phyloP scores from a whole-genome alignment of 768 basidiomycete species.

The Suillus clintonianus region DNA sequence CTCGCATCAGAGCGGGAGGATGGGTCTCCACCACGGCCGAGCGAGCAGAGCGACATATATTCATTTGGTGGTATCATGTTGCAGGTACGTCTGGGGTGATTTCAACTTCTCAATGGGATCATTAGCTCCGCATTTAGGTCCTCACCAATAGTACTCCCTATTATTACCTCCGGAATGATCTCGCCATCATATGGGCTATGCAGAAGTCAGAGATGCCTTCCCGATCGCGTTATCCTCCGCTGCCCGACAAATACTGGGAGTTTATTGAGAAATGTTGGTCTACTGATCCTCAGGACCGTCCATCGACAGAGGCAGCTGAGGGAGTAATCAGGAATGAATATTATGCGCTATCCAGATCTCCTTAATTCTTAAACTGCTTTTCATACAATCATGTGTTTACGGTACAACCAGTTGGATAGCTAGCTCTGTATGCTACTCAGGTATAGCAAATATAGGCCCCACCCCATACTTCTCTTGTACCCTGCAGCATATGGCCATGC shows the following conservation, averaged over 20 bases:
- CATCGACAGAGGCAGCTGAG: background rate
- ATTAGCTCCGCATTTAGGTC: background rate
- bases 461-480: background rate
- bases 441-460: background rate
- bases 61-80: constrained; percentile 33
- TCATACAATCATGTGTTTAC: background rate
- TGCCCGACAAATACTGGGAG: background rate
- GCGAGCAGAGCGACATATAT: no score
- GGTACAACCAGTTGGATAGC: background rate
- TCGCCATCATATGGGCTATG: no score
- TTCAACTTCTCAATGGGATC: constrained; percentile 26
- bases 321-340: background rate
- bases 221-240: background rate
- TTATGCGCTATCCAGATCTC: background rate
- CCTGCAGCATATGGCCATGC: no score
- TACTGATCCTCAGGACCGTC: background rate
- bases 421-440: no score
- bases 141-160: no score
- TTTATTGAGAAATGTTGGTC: background rate
- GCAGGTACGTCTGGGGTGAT: constrained; percentile 19
- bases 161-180: no score
- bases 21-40: no score
- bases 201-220: no score
- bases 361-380: background rate
- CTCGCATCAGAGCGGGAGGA: no score